Percentiles rank a stretch among this genome's conserved stretches.
phyloP scores from a whole-genome alignment of 2,329 filamentous ascomycete genomes.

The Apiospora arundinis region DNA sequence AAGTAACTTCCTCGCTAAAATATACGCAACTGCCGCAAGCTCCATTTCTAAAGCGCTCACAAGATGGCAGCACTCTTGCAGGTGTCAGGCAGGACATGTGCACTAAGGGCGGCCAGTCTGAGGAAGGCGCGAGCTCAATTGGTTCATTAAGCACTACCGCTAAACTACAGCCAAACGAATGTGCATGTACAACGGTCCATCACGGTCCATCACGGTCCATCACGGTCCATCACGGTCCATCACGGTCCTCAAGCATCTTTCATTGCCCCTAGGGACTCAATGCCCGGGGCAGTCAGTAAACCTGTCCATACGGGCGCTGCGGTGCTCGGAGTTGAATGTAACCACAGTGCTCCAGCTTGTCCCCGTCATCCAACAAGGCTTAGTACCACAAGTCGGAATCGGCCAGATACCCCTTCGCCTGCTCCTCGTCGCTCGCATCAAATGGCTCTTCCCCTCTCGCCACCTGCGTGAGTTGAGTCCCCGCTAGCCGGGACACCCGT shows the following conservation, averaged over 20 bases:
- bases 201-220: no score
- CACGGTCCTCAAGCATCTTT: not conserved
- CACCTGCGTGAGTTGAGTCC: not conserved
- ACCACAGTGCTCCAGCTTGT: not conserved
- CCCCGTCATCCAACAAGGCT: not conserved
- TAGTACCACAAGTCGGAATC: not conserved
- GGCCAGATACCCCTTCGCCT: not conserved
- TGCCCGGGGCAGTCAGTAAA: not conserved
- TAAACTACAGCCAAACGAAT: no score
- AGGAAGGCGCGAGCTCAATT: no score
- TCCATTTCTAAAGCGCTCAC: no score
- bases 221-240: no score
- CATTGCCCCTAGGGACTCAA: not conserved
- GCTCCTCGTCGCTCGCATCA: not conserved
- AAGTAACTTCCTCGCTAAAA: no score
- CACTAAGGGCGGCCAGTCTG: no score
- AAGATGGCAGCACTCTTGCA: no score
- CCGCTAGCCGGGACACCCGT: not conserved
- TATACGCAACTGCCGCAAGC: no score
- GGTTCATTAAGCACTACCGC: no score
- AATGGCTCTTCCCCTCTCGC: not conserved
- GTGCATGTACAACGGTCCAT: no score
- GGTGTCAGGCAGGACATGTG: no score
- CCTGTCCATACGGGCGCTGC: not conserved
- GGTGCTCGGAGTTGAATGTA: not conserved